Base-by-base conservation (phyloP, 1,284 basidiomycete genomes). In the Microbotryum intermedium region DNA sequence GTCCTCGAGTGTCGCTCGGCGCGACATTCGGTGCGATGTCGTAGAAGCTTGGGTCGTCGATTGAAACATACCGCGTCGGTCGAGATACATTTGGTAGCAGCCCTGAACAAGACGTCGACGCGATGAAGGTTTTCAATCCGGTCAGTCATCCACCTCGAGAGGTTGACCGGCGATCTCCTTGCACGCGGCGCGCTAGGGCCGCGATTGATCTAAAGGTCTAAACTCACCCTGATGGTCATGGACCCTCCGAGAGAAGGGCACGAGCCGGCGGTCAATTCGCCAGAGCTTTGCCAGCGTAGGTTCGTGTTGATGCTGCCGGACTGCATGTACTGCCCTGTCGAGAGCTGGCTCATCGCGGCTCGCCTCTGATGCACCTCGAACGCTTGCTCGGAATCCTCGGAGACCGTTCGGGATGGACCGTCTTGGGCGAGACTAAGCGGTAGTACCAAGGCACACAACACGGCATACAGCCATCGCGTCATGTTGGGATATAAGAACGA, bases 261-360 rank as follows among this genome's bases (percentile, higher is more conserved):
- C 26, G 34, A 39, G 34, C 20, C 58, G 16, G 11, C 61, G 7
- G 44, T 8, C 1, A 69, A 42, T 5, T 13, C 2, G 1, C 68
- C 68, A 6, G 61, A 63, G 4, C 61, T 59, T 30, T 69, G 68
- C 65, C 66, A 69, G 34, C 53, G 49, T 7, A 61, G 29, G 28
- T 25, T 63, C 3, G 56, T 7, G 44, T 55, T 59, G 59, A 69
- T 55, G 1, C 29, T 46, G 20, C 62, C 67, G 5, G 51, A 21
- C 45, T 39, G 34, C 34, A 39, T 39, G 34, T 39, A 39, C 11
- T 39, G 34, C 34, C 34, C 34, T 16, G 9, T 39, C 16, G 34
- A 39, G 10, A 39, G 34, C 13, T 39, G 34, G 34, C 13, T 39
- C 34, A 39, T 18, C 34, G 34, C 34, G 13, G 34, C 34, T 16